These are phyloP conservation scores for Fraxinus ornus DNA, from an alignment of 305 asterid genomes.

Conservation along the genomic window DNA sequence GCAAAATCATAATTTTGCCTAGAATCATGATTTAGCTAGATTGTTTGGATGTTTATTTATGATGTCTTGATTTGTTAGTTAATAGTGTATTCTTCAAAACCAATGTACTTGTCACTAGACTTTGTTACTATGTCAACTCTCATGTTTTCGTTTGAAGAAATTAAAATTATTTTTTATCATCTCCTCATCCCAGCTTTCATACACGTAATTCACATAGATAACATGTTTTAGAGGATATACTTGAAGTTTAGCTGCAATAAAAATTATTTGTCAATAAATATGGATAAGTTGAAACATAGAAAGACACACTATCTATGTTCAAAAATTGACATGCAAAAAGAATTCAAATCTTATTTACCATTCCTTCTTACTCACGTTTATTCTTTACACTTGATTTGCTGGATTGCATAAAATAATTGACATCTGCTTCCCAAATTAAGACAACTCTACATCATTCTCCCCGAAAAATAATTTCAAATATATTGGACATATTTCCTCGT, in stretches of 20 bases:
- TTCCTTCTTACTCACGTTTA: not conserved
- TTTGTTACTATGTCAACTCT: conserved; percentile 76
- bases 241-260: no score
- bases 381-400: not conserved
- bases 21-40: not conserved
- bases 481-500: not conserved
- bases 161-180: conserved; percentile 59
- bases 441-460: not conserved
- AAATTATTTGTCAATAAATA: no score
- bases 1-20: not conserved
- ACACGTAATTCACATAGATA: no score
- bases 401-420: not conserved
- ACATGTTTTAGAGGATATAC: no score
- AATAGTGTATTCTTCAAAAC: not conserved
- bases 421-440: conserved; percentile 16
- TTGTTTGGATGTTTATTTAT: not conserved
- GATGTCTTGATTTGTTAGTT: not conserved
- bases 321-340: not conserved
- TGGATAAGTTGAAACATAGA: conserved; percentile 12
- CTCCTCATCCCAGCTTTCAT: conserved; percentile 65
- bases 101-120: conserved; percentile 44
- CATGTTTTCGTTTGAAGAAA: conserved; percentile 67
- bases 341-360: conserved; percentile 1
- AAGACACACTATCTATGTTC: not conserved
- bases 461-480: not conserved